Evolutionary conservation across 495 filamentous ascomycete species (phyloP), one percentile per base, ranked within the genome.

Genomic region (Chaetomium tenue): DNA sequence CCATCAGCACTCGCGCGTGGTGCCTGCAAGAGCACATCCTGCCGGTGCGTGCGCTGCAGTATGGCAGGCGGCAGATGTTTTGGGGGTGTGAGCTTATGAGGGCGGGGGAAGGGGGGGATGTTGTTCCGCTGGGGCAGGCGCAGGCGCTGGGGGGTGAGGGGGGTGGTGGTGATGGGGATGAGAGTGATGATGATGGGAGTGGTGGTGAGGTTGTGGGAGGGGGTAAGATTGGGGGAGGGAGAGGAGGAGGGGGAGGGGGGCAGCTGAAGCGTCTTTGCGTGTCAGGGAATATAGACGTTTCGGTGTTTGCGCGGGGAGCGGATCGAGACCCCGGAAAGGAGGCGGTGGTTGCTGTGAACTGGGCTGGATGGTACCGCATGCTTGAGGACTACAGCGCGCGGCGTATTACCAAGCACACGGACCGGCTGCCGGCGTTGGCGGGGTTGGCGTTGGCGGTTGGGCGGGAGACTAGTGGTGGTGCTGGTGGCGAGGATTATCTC

Each of bases 21-120:
- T 75, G 68, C 54, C 66, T 78, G 0, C 75, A 78, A 54, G 76
- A 78, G 64, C 70, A 73, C 18, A 37, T 63, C 13, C 66, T 78
- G 5, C 63, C 74, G 0, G 58, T 63, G 15, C 66, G 76, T 0
- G 61, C 65, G 8, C 58, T 78, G 11, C 60, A 68, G 54, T 77
- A 71, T 61, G 66, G 69, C 11, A 25, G 22, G 0, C 52, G 26
- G 23, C 71, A 78, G 40, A 54, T 68, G 47, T 69, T 63, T 30
- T 78, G 74, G 75, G 71, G 75, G 55, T 77, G 75, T 53, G 61
- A 65, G 23, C 13, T 47, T 1, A 39, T 67, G 39, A 65, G 63
- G 3, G 67, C 65, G 5, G 54, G 61, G 42, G 69, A 73, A 55
- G 63, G 68, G 23, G 71, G 71, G 13, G 46, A 72, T 62, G 47